These are phyloP conservation scores for Trebouxiophyceae sp. DNA, from an alignment of 163 green algal genomes.

Conservation along the genomic window DNA sequence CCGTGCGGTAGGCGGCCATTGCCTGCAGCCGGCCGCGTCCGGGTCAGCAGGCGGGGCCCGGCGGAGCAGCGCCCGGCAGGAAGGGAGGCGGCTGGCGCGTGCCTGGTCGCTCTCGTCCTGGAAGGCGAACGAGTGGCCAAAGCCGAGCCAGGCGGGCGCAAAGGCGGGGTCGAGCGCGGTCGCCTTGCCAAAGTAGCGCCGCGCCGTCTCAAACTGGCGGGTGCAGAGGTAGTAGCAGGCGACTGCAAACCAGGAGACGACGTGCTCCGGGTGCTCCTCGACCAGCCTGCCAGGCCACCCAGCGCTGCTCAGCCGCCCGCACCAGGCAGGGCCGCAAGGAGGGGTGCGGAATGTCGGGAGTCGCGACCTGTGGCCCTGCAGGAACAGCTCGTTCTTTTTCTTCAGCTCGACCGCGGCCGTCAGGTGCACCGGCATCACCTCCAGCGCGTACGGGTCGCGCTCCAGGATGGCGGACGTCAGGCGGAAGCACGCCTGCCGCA, in stretches of 20 bases:
- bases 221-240: slow-evolving; percentile 89
- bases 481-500: slow-evolving; percentile 23
- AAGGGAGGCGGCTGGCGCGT: neutral
- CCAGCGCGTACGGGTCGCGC: slow-evolving; percentile 50
- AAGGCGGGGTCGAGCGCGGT: slow-evolving; percentile 75
- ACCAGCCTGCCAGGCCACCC: no score
- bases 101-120: slow-evolving; percentile 90
- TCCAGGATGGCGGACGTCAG: slow-evolving; percentile 54
- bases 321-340: no score
- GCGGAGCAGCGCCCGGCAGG: no score
- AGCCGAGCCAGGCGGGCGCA: slow-evolving; percentile 89
- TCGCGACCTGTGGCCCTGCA: slow-evolving; percentile 27
- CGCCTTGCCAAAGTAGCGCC: slow-evolving; percentile 81
- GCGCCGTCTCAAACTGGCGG: slow-evolving; percentile 68
- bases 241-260: slow-evolving; percentile 82
- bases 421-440: slow-evolving; percentile 62
- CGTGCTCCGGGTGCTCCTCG: slow-evolving; percentile 37
- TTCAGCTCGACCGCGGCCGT: slow-evolving; percentile 68
- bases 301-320: no score
- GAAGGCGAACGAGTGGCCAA: slow-evolving; percentile 82
- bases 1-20: slow-evolving; percentile 94
- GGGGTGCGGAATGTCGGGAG: no score
- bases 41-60: no score
- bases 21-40: no score
- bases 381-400: slow-evolving; percentile 84